phyloP scores from a whole-genome alignment of 1,284 basidiomycete species.

The Puccinia polysora region DNA sequence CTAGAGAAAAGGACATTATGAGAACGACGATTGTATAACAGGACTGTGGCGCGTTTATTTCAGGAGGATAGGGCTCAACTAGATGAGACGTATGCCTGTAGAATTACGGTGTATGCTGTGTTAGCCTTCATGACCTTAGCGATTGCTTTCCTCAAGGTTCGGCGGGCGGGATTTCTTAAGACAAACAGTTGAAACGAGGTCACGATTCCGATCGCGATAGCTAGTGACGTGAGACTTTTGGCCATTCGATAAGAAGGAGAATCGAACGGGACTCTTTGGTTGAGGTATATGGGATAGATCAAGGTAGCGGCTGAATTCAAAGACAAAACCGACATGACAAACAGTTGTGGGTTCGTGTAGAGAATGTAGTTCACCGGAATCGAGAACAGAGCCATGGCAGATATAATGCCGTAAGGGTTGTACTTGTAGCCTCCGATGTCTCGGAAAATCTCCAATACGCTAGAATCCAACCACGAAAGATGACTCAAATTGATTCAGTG shows the following conservation, averaged over 20 bases:
- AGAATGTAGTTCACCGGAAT: conserved; percentile 51
- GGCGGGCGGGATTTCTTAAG: conserved; percentile 52
- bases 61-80: conserved; percentile 41
- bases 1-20: background rate
- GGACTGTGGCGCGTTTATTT: conserved; percentile 39
- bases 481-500: conserved; percentile 17
- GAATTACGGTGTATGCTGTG: conserved; percentile 51
- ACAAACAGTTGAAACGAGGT: conserved; percentile 52
- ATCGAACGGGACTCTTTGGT: conserved; percentile 50
- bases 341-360: conserved; percentile 49
- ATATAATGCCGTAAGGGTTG: conserved; percentile 50
- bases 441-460: conserved; percentile 50
- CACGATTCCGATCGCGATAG: conserved; percentile 52
- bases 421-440: conserved; percentile 53
- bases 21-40: background rate
- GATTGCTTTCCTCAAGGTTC: conserved; percentile 51
- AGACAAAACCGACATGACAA: conserved; percentile 49
- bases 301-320: conserved; percentile 52
- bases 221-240: conserved; percentile 50
- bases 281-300: conserved; percentile 49
- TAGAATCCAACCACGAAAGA: conserved; percentile 30
- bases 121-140: conserved; percentile 49
- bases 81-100: conserved; percentile 50
- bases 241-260: conserved; percentile 50
- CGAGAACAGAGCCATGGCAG: conserved; percentile 48